A percentile compares a stretch with the other conserved stretches of the same genome.
Conservation (phyloP, 1,139 yeast species). For the Kodamaea sp. region DNA sequence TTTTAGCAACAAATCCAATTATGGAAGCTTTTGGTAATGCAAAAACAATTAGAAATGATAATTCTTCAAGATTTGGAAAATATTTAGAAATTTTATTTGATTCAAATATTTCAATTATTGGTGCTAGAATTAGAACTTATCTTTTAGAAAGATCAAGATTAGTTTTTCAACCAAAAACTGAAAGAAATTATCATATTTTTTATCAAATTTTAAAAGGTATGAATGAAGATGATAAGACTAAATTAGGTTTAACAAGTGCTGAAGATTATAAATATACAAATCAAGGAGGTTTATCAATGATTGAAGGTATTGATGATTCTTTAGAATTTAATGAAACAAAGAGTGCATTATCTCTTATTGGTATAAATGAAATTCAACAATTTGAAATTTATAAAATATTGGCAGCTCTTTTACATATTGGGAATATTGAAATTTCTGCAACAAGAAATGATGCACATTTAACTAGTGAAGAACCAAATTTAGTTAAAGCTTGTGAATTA, state of each 20-base stretch:
- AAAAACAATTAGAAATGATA: constrained; percentile 94
- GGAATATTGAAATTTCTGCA: constrained; percentile 86
- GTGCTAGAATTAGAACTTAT: constrained; percentile 92
- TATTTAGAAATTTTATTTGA: constrained; percentile 89
- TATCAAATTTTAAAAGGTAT: constrained; percentile 87
- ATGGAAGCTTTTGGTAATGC: constrained; percentile 99
- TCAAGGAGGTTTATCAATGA: constrained; percentile 79
- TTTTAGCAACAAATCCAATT: constrained; percentile 94
- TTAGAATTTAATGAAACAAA: constrained; percentile 71
- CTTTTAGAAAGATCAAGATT: constrained; percentile 89
- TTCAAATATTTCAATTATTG: constrained; percentile 70
- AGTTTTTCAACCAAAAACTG: constrained; percentile 85
- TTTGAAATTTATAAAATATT: constrained; percentile 68
- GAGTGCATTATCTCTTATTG: constrained; percentile 75
- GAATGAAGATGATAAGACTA: constrained; percentile 52
- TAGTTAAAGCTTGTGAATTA: constrained; percentile 78
- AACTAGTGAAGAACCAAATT: constrained; percentile 80
- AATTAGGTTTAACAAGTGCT: constrained; percentile 59
- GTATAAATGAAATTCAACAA: constrained; percentile 61
- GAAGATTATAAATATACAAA: constrained; percentile 78
- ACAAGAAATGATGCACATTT: constrained; percentile 82
- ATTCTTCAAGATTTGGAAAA: constrained; percentile 96
- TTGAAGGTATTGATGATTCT: constrained; percentile 78
- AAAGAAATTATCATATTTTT: constrained; percentile 93
- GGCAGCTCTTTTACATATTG: constrained; percentile 89